phyloP scores from a whole-genome alignment of 306 rosid species.

The Corylus avellana region DNA sequence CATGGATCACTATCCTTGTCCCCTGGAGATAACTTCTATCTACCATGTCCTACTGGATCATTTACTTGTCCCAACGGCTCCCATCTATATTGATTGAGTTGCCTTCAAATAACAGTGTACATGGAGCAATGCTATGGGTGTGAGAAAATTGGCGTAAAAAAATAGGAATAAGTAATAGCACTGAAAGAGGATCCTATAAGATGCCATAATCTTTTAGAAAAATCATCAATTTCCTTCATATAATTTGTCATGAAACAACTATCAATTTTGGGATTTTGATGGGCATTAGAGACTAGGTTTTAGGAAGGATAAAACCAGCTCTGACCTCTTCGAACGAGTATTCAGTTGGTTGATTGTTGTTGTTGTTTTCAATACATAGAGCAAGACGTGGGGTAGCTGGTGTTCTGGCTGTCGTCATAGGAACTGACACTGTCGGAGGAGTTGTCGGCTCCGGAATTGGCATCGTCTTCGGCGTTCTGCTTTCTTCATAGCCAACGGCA shows the following conservation, averaged over 20 bases:
- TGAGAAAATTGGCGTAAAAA: too few species aligned
- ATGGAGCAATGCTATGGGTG: too few species aligned
- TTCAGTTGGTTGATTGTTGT: conserved; percentile 32
- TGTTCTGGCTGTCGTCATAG: conserved; percentile 48
- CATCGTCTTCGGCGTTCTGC: conserved; percentile 49
- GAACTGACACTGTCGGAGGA: conserved; percentile 46
- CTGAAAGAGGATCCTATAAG: too few species aligned
- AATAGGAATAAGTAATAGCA: too few species aligned
- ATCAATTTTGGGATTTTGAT: not conserved
- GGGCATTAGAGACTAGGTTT: conserved; percentile 29
- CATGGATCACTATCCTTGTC: too few species aligned
- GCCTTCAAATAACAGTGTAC: too few species aligned
- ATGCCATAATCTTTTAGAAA: too few species aligned
- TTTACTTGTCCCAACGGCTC: not conserved
- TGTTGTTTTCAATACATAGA: conserved; percentile 13
- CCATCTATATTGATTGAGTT: not conserved
- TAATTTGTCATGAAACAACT: not conserved
- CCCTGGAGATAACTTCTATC: too few species aligned
- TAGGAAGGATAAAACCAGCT: conserved; percentile 41
- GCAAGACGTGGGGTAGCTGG: conserved; percentile 43
- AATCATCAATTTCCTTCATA: not conserved
- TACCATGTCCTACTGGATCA: not conserved
- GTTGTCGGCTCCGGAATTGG: conserved; percentile 46
- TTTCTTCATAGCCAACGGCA: conserved; percentile 37
- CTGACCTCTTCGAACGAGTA: conserved; percentile 69